Percentiles rank a stretch among this genome's conserved stretches.
These are phyloP conservation scores for Rhynchosporium secalis DNA, from an alignment of 2,329 filamentous ascomycete genomes.

Conservation along the genomic window DNA sequence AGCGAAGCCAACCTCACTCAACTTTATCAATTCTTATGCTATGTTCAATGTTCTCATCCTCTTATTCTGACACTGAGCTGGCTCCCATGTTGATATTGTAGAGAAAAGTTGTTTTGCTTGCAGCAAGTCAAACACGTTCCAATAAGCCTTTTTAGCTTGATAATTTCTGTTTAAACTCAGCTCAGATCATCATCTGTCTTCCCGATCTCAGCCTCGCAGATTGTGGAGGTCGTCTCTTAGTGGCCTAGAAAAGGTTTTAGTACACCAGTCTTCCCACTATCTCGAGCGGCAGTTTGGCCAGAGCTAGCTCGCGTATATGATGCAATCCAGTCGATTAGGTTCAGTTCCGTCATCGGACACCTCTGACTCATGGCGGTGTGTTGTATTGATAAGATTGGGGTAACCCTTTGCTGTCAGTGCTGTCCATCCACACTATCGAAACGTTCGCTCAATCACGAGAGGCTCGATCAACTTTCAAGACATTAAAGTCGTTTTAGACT, in stretches of 20 bases:
- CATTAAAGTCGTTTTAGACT: not conserved
- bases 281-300: not conserved
- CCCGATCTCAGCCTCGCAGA: not conserved
- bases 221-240: not conserved
- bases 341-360: conserved; percentile 7
- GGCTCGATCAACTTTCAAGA: too few species aligned
- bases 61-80: too few species aligned
- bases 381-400: not conserved
- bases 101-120: not conserved
- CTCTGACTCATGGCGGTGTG: not conserved
- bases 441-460: too few species aligned
- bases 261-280: not conserved
- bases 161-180: not conserved
- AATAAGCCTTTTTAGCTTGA: not conserved
- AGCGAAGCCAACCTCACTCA: too few species aligned
- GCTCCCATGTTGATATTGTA: too few species aligned
- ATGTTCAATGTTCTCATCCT: too few species aligned
- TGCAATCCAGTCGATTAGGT: not conserved
- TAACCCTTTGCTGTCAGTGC: not conserved
- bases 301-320: not conserved
- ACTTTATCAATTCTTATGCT: too few species aligned
- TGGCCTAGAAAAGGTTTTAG: not conserved
- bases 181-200: not conserved
- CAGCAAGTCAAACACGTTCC: not conserved
- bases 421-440: too few species aligned